Base-by-base conservation (phyloP, 768 basidiomycete genomes). In the Neoboletus brunneissimus region DNA sequence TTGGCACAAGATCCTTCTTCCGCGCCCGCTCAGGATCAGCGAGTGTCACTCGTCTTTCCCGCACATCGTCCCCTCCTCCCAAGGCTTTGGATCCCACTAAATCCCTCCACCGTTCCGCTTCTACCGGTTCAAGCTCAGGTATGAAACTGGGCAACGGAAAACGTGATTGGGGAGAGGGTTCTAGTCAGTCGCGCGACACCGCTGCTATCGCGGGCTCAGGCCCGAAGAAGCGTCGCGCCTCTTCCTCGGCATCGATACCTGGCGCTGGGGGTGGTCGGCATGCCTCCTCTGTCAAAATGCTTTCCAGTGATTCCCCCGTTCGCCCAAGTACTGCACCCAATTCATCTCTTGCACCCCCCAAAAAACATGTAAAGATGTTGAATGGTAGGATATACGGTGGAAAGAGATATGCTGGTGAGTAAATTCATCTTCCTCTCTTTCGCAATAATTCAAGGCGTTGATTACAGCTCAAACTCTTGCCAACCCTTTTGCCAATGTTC, bases 371-470 rank as follows among this genome's bases (percentile, higher is more conserved):
- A 4, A 80, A 79, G 53, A 87, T 94, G 87, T 78, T 95, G 57
- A 95, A 95, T 64, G 93, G 93, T 0, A 80, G 93, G 25, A 82
- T 94, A 0, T 94, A 94, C 62, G 92, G 93, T 48, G 78, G 68
- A 55, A 76, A 63, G 55, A 63, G 64, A 61, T 61, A 68, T 49
- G 59, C 65, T 12, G 58, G 69, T 70, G 16, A 56, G 68, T 54
- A 32, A 20, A 34, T 42, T 0, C 9, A 0, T 50, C 27, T 34
- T 41, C 1, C 31, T 41, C 23, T 4, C 2, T 29, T 22, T 41
- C 23, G 10, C 16, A 27, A n/a, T 7, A 13, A 43, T 47, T 31
- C 7, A 49, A 35, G 37, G 1, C 49, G 27, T 43, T n/a, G 0
- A 20, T 55, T 4, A 31, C 20, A 63, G 66, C 66, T 48, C 72